Base-by-base conservation (phyloP, 257 asterid genomes). In the Gentiana dahurica region DNA sequence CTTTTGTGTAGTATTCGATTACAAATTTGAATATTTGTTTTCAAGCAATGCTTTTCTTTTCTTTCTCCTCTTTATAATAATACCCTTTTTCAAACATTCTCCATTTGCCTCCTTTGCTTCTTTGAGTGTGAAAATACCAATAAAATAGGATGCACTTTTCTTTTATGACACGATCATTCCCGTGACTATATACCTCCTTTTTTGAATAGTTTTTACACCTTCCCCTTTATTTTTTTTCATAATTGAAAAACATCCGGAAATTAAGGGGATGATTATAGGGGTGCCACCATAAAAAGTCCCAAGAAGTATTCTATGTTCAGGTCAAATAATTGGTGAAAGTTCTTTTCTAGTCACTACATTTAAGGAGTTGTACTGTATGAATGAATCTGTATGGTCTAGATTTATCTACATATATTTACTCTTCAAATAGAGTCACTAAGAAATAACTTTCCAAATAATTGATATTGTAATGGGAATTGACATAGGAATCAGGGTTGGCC, bases 1-100 rank as follows among this genome's bases (percentile, higher is more conserved):
- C 78, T 75, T 80, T 80, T 36, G 34, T 24, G 53, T 37, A n/a
- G 64, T 66, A 58, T 65, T 44, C 34, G 34, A 51, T 64, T 36
- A 52, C 46, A 45, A 48, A 55, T 44, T 46, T 32, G 35, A 8
- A 33, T 56, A 24, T 24, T 68, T 68, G 65, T 74, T 75, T 58
- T 70, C 62, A 49, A 72, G 73, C 60, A 54, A 73, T 86, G 68
- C 87, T 74, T 83, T 81, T 62, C 83, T 79, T 77, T 13, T 43
- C 54, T 61, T 56, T 36, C 24, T 24, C 24, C 24, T 24, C 24
- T 24, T 24, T 24, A 24, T 24, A 24, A 24, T 24, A 24, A 24
- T 24, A 24, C 49, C 60, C 71, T 63, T 60, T 24, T 67, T 73
- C 71, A 66, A 24, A 24, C 78, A 64, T 74, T 79, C 73, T 65